Evolutionary conservation across 306 rosid genomes (phyloP).

Genomic region (Castanea crenata): DNA sequence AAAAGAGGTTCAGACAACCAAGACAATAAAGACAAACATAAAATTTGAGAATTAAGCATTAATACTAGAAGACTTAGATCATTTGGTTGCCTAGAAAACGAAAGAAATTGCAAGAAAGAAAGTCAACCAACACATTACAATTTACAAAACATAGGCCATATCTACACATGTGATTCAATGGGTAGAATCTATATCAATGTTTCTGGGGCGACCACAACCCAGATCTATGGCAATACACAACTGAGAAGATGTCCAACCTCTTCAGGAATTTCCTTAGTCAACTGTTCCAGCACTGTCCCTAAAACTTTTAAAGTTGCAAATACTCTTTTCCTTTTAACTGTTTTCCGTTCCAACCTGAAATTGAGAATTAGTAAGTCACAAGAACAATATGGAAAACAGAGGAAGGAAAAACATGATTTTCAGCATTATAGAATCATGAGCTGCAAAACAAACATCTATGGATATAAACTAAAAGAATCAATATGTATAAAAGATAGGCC

Average conservation of each 20-base stretch:
- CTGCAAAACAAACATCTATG: conserved; percentile 5
- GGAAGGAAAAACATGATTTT: background rate
- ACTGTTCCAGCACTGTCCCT: conserved; percentile 76
- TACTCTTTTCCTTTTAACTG: conserved; percentile 79
- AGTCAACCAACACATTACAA: no score
- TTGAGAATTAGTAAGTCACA: conserved; percentile 5
- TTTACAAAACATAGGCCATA: no score
- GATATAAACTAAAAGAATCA: background rate
- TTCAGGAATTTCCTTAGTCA: conserved; percentile 75
- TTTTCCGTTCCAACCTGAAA: conserved; percentile 81
- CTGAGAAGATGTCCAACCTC: conserved; percentile 53
- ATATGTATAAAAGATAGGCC: background rate
- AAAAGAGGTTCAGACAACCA: no score
- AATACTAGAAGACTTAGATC: no score
- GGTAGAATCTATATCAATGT: no score
- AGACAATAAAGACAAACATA: no score
- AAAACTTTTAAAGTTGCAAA: conserved; percentile 85
- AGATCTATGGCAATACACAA: conserved; percentile 2
- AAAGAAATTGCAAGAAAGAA: no score
- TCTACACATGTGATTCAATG: no score
- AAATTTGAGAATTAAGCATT: no score
- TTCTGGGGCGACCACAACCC: no score
- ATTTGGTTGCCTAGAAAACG: no score
- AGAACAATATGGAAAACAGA: background rate
- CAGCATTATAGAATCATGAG: background rate